These are phyloP conservation scores for Lentinula sp. DNA, from an alignment of 768 basidiomycete species.

Conservation along the genomic window DNA sequence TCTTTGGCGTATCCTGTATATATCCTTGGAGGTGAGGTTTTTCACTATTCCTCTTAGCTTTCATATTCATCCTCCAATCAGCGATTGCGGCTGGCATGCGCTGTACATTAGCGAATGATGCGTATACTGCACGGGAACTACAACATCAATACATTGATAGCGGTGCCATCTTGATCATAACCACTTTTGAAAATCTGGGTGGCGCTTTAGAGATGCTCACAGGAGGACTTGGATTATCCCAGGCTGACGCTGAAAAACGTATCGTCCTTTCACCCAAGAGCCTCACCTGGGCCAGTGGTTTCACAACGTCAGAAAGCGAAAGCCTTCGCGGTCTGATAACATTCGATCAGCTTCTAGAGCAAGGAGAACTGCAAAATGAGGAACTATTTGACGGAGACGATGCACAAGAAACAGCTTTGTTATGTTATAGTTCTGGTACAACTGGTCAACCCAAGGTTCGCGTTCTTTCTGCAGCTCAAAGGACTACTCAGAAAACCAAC, in stretches of 20 bases:
- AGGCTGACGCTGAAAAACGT: constrained; percentile 35
- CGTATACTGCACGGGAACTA: constrained; percentile 48
- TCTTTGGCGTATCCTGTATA: constrained; percentile 44
- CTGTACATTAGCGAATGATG: constrained; percentile 48
- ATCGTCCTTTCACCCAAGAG: constrained; percentile 50
- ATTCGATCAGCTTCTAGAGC: constrained; percentile 43
- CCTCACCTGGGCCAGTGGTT: constrained; percentile 39
- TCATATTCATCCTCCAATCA: not conserved
- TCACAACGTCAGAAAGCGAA: constrained; percentile 18
- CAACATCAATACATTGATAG: constrained; percentile 61
- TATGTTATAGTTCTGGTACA: constrained; percentile 63
- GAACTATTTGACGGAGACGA: constrained; percentile 46
- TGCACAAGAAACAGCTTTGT: constrained; percentile 54
- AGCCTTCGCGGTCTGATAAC: constrained; percentile 25
- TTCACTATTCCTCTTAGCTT: not conserved
- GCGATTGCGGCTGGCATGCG: constrained; percentile 46
- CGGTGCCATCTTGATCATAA: constrained; percentile 54
- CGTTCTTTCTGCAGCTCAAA: not conserved
- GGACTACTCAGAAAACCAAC: not conserved
- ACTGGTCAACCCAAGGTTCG: constrained; percentile 71
- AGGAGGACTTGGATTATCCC: constrained; percentile 16
- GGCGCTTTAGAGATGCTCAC: constrained; percentile 52
- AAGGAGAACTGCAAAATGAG: constrained; percentile 44
- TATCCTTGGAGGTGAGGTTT: constrained; percentile 23
- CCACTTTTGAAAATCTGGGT: constrained; percentile 53